Percentiles rank a stretch among this genome's conserved stretches.
Evolutionary conservation across 305 asterid genomes (phyloP).

Genomic region (Fraxinus dipetala): DNA sequence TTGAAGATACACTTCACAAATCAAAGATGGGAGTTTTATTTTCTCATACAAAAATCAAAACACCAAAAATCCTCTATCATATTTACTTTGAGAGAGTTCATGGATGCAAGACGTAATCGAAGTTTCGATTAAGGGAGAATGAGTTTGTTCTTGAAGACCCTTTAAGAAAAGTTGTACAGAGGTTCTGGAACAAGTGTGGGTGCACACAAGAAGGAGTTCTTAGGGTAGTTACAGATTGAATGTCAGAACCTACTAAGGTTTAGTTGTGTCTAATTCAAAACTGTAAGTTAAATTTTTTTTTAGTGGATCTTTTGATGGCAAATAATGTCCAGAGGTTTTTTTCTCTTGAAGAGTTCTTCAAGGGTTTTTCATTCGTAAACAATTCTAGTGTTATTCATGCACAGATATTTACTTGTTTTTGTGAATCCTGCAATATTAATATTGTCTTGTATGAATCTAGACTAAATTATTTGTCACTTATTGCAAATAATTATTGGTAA

Average conservation of each 20-base stretch:
- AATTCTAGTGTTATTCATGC: background rate
- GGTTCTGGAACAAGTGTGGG: background rate
- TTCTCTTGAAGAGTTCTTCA: background rate
- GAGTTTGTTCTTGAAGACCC: background rate
- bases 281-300: background rate
- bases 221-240: background rate
- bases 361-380: background rate
- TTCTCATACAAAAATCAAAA: too few relatives aligned
- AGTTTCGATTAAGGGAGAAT: background rate
- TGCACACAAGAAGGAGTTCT: background rate
- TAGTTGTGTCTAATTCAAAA: background rate
- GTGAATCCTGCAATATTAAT: background rate
- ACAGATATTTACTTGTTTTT: background rate
- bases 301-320: background rate
- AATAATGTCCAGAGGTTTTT: background rate
- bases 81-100: too few relatives aligned
- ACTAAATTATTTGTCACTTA: background rate
- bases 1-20: background rate
- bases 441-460: background rate
- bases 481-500: background rate
- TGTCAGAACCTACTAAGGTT: background rate
- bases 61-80: background rate
- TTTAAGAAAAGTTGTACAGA: background rate
- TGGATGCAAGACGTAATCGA: too few relatives aligned
- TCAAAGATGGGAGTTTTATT: background rate